phyloP scores from a whole-genome alignment of 768 basidiomycete species.

The Lentinula boryana region DNA sequence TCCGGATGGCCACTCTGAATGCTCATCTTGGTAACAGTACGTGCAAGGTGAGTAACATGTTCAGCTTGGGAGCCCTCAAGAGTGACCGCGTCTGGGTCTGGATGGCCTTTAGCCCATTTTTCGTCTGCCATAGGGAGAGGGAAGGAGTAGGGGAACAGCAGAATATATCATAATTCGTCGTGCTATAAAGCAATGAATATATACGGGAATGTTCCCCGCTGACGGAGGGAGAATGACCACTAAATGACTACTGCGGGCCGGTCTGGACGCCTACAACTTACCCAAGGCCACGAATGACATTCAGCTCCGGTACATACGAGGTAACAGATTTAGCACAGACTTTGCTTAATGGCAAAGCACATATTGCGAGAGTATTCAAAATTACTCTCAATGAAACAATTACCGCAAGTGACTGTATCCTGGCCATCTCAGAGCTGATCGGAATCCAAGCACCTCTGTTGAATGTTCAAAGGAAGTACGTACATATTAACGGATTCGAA shows the following conservation, averaged over 20 bases:
- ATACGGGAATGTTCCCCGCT: neutral
- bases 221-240: neutral
- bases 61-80: neutral
- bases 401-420: too few relatives aligned
- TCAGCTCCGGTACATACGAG: too few relatives aligned
- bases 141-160: neutral
- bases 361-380: too few relatives aligned
- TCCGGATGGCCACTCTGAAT: neutral
- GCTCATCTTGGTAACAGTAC: constrained; percentile 5
- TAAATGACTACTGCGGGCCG: neutral
- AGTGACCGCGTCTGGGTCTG: neutral
- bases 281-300: too few relatives aligned
- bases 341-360: too few relatives aligned
- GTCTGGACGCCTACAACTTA: too few relatives aligned
- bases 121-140: neutral
- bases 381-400: too few relatives aligned
- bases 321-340: too few relatives aligned
- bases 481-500: too few relatives aligned
- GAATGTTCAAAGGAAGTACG: too few relatives aligned
- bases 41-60: constrained; percentile 1
- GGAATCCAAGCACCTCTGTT: too few relatives aligned
- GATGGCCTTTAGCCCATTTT: neutral
- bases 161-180: neutral
- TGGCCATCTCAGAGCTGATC: too few relatives aligned
- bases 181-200: neutral